These are phyloP conservation scores for Amphichorda felina DNA, from an alignment of 2,329 filamentous ascomycete species.

Conservation along the genomic window DNA sequence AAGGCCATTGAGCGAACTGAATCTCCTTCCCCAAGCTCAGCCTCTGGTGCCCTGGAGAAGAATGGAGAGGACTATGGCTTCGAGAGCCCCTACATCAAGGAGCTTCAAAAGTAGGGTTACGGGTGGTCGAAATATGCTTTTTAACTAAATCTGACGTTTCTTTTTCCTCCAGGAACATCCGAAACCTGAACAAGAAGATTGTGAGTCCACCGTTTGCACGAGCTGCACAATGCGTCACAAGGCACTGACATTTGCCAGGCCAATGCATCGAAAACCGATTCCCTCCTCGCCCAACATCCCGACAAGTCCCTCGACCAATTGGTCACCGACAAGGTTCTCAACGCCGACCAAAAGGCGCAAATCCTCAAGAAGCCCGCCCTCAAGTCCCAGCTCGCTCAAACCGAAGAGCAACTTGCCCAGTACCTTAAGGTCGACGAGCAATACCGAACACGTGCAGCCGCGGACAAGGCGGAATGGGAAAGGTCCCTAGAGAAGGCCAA, in stretches of 20 bases:
- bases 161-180: conserved; percentile 55
- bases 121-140: not conserved
- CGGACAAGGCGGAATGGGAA: conserved; percentile 49
- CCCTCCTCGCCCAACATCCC: conserved; percentile 56
- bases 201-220: too few species aligned
- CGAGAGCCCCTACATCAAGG: conserved; percentile 74
- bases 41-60: conserved; percentile 35
- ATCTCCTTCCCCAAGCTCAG: conserved; percentile 38
- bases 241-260: conserved; percentile 29
- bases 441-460: conserved; percentile 47
- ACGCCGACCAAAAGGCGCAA: conserved; percentile 67
- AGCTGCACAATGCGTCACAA: conserved; percentile 1
- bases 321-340: conserved; percentile 61
- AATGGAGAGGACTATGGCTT: conserved; percentile 41
- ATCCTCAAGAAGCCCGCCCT: conserved; percentile 66
- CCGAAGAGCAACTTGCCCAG: conserved; percentile 63
- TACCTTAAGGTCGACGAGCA: conserved; percentile 68
- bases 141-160: too few species aligned
- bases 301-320: conserved; percentile 63
- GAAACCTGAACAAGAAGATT: conserved; percentile 90
- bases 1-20: conserved; percentile 39
- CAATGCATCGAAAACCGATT: conserved; percentile 61
- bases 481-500: conserved; percentile 45
- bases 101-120: conserved; percentile 72
- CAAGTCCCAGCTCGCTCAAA: conserved; percentile 53